A percentile compares a stretch with the other conserved stretches of the same genome.
Conservation (phyloP, 768 basidiomycete genomes). For the Amanita pallidorosea region DNA sequence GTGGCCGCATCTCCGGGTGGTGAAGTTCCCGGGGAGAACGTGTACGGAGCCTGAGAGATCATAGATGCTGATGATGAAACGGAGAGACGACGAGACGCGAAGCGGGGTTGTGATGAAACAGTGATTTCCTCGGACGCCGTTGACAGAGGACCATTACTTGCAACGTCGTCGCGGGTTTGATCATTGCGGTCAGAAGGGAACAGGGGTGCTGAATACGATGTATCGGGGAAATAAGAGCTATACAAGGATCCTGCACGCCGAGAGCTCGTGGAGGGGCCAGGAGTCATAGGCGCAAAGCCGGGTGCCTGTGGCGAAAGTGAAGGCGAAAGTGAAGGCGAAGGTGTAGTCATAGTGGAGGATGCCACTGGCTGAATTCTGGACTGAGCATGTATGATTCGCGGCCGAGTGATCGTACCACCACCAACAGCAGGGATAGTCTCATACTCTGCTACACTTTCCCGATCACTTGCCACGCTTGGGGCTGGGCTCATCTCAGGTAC, state of each 20-base stretch:
- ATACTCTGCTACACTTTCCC: conserved; percentile 48
- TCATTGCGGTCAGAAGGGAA: conserved; percentile 1
- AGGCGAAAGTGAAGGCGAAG: conserved; percentile 11
- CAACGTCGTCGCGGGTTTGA: background rate
- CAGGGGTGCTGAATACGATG: conserved; percentile 4
- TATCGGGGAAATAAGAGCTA: conserved; percentile 16
- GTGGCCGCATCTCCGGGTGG: conserved; percentile 10
- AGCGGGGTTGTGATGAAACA: conserved; percentile 9
- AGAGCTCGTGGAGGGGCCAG: background rate
- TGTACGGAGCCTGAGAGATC: conserved; percentile 9
- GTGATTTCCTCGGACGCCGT: conserved; percentile 7
- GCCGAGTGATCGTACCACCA: conserved; percentile 78
- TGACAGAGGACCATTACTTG: background rate
- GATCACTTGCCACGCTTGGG: conserved; percentile 27
- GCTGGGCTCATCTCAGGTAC: conserved; percentile 34
- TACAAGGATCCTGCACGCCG: conserved; percentile 14
- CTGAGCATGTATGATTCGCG: conserved; percentile 79
- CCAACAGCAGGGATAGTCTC: conserved; percentile 90
- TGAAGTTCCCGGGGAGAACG: conserved; percentile 12
- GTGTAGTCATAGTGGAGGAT: conserved; percentile 10
- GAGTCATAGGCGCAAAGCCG: conserved; percentile 12
- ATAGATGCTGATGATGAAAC: conserved; percentile 20
- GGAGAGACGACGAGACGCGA: conserved; percentile 24
- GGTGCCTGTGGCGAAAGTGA: conserved; percentile 7
- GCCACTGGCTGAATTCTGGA: conserved; percentile 51